A percentile compares a stretch with the other conserved stretches of the same genome.
Evolutionary conservation across 2,329 filamentous ascomycete genomes (phyloP).

Genomic region (Meredithiella fracta): DNA sequence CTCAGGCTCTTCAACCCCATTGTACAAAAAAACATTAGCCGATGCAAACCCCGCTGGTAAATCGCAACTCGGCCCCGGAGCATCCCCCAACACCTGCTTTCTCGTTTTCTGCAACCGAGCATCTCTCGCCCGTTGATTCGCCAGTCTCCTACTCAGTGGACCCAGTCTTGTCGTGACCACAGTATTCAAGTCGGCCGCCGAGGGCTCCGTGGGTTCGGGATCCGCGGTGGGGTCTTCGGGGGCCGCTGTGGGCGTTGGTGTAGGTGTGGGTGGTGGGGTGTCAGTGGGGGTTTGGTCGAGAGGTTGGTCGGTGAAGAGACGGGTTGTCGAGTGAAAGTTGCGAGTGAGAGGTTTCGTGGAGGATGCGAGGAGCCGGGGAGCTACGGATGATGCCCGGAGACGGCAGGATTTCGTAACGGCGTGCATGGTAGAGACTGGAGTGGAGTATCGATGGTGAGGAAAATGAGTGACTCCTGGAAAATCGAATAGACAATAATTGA

Average conservation of each 20-base stretch:
- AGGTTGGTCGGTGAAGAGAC: too few species aligned
- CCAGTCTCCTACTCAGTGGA: neutral
- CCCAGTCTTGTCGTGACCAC: too few species aligned
- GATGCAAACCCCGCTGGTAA: slow-evolving; percentile 6
- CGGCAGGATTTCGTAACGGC: too few species aligned
- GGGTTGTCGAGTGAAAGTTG: too few species aligned
- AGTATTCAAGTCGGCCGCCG: neutral
- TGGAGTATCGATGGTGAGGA: too few species aligned
- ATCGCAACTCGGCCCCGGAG: neutral
- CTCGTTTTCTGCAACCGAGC: neutral
- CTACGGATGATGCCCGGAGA: too few species aligned
- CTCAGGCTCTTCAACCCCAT: slow-evolving; percentile 10
- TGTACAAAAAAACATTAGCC: slow-evolving; percentile 10
- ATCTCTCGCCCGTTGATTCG: neutral
- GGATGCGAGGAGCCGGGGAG: too few species aligned
- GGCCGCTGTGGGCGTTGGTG: neutral
- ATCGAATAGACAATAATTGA: too few species aligned
- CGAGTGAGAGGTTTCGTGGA: too few species aligned
- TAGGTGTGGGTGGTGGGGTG: neutral
- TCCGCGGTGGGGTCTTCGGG: neutral
- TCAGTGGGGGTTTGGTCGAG: neutral
- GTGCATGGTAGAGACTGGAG: too few species aligned
- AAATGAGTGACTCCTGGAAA: too few species aligned
- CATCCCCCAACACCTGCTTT: neutral
- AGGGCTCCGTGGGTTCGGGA: neutral